phyloP scores from a whole-genome alignment of 2,329 filamentous ascomycete species.

The Botrytis deweyae region DNA sequence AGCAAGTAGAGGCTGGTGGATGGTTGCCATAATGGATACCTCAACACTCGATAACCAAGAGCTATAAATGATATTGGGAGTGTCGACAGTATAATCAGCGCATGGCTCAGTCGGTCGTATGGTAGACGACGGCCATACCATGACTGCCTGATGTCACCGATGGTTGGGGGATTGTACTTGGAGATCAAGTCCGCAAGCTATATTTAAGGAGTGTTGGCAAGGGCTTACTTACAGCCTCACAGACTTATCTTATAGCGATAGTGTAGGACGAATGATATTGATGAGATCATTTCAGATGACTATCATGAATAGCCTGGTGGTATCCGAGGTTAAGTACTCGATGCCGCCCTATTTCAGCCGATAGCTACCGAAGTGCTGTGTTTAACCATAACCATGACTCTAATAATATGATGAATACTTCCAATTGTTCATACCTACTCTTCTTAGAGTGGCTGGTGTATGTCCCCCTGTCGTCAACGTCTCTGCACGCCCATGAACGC shows the following conservation, averaged over 20 bases:
- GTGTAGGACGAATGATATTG: slow-evolving; percentile 8
- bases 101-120: background rate
- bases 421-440: background rate
- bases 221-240: slow-evolving; percentile 4
- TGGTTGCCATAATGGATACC: background rate
- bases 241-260: slow-evolving; percentile 4
- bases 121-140: background rate
- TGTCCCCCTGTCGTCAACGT: background rate
- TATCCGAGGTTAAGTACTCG: background rate
- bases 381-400: background rate
- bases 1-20: background rate
- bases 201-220: background rate
- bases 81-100: background rate
- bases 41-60: background rate
- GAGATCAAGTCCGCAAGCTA: background rate
- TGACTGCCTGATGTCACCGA: background rate
- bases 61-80: background rate
- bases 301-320: slow-evolving; percentile 6
- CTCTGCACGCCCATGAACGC: background rate
- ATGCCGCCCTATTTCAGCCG: background rate
- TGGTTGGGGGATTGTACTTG: slow-evolving; percentile 1
- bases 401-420: background rate
- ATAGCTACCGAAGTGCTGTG: background rate
- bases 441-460: background rate
- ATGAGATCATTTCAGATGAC: slow-evolving; percentile 9